Evolutionary conservation across 768 basidiomycete species (phyloP).

Genomic region (Sutorius australiensis): DNA sequence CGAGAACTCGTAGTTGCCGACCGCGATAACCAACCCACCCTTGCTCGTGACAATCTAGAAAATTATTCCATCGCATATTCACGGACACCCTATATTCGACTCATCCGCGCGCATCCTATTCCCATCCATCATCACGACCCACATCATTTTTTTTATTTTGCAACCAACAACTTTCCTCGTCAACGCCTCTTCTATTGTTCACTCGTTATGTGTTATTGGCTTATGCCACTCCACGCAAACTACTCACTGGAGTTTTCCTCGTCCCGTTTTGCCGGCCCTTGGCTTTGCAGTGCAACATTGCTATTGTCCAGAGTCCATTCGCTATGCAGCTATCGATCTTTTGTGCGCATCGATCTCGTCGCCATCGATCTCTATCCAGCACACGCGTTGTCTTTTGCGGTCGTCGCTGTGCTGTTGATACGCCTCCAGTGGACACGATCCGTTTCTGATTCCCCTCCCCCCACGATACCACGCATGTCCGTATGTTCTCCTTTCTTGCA

Average conservation of each 20-base stretch:
- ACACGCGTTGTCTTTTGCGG: conserved; percentile 9
- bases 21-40: neutral
- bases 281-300: conserved; percentile 14
- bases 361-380: conserved; percentile 18
- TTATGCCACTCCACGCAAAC: conserved; percentile 10
- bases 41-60: conserved; percentile 17
- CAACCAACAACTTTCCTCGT: conserved; percentile 25
- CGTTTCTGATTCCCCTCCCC: neutral
- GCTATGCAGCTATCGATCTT: conserved; percentile 28
- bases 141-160: conserved; percentile 29
- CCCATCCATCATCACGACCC: conserved; percentile 13
- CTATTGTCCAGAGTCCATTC: conserved; percentile 17
- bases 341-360: conserved; percentile 12
- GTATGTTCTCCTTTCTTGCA: conserved; percentile 21
- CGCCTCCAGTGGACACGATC: conserved; percentile 5
- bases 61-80: conserved; percentile 23
- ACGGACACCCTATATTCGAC: conserved; percentile 25
- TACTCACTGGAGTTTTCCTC: conserved; percentile 6
- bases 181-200: conserved; percentile 11
- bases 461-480: conserved; percentile 18
- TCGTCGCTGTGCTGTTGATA: conserved; percentile 15
- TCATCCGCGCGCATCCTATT: conserved; percentile 22
- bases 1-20: conserved; percentile 16
- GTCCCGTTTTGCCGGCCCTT: conserved; percentile 18
- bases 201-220: conserved; percentile 24